Conservation (phyloP, 2,329 filamentous ascomycete genomes). For the Paramyrothecium sp. region DNA sequence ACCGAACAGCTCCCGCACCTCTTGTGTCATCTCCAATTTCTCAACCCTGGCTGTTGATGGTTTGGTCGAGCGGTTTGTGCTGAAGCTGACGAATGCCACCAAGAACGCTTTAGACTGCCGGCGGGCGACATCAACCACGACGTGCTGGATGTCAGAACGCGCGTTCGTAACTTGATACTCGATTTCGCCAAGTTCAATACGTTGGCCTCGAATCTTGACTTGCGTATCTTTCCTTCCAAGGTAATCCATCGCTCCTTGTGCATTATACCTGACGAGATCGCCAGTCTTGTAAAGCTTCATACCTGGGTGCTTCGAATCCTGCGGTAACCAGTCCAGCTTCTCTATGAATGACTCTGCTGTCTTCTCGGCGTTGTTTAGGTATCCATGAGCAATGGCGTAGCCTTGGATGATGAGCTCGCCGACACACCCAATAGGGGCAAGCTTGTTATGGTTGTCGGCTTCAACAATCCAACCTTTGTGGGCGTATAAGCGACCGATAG, state of each 20-base stretch:
- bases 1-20: neutral
- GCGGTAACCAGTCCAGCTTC: neutral
- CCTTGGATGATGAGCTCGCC: conserved; percentile 18
- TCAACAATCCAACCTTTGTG: conserved; percentile 15
- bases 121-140: neutral
- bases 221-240: conserved; percentile 28
- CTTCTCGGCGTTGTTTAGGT: conserved; percentile 9
- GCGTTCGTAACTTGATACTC: conserved; percentile 7
- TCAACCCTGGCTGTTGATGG: conserved; percentile 8
- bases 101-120: neutral
- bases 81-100: neutral
- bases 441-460: conserved; percentile 9
- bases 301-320: neutral
- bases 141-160: neutral
- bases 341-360: conserved; percentile 9
- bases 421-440: conserved; percentile 11
- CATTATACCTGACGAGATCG: neutral
- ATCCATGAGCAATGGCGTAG: conserved; percentile 19
- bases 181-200: conserved; percentile 43
- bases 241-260: neutral
- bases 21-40: neutral
- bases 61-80: neutral
- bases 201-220: conserved; percentile 40
- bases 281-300: neutral
- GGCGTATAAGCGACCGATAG: neutral